These are phyloP conservation scores for Amaranthus cruentus DNA, from an alignment of 148 eudicot genomes.

Conservation along the genomic window DNA sequence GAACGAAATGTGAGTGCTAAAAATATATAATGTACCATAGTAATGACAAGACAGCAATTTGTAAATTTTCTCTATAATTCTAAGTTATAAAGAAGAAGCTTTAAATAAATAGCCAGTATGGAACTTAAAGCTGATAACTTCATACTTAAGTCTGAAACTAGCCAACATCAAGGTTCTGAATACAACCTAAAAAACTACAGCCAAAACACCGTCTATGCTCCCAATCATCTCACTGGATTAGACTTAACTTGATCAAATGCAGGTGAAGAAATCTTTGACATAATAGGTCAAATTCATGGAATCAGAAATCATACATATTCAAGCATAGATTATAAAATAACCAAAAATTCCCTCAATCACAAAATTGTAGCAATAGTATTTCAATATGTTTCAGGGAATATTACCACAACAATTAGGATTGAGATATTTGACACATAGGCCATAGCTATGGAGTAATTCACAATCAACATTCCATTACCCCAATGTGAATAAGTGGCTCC, in stretches of 20 bases:
- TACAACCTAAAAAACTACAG: neutral
- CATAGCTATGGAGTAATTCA: no score
- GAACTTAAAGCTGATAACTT: neutral
- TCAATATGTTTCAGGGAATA: neutral
- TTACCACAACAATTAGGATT: no score
- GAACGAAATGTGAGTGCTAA: neutral
- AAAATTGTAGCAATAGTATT: neutral
- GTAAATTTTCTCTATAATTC: neutral
- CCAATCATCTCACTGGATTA: neutral
- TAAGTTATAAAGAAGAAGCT: neutral
- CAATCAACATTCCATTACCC: no score
- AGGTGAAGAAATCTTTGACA: no score
- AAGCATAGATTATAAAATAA: neutral
- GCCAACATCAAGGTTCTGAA: neutral
- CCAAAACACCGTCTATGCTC: neutral
- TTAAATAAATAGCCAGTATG: neutral
- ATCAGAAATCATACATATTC: neutral
- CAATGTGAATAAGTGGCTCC: no score
- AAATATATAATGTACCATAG: neutral
- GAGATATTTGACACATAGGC: no score
- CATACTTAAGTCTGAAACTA: neutral
- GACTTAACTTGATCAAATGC: neutral
- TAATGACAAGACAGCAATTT: neutral
- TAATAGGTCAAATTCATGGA: neutral
- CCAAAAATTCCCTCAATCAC: neutral